Base-by-base conservation (phyloP, 2,329 filamentous ascomycete species). In the Stemphylium lycopersici region DNA sequence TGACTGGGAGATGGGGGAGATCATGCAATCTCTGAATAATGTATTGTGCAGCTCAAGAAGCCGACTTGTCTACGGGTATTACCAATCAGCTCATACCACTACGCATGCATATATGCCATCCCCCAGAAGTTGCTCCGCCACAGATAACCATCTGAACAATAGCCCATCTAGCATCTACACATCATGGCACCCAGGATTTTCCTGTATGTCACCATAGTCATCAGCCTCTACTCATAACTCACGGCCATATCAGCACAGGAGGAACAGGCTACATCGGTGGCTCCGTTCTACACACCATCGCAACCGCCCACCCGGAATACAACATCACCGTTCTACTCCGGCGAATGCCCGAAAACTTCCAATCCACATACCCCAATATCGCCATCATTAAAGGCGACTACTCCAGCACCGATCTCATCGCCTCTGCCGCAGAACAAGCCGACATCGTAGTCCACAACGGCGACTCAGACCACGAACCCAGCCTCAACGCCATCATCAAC, bases 181-280 rank as follows among this genome's bases (percentile, higher is more conserved):
- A 6, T 31, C 24, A 45, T 70, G 72, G 46, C 63, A 24, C 72
- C 71, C 5, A 75, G 68, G 49, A 55, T 75, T 47, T 73, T 72
- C 57, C 45, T 72, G 69, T 69, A 62, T 40, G 52, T 12, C n/a
- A 36, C 8, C n/a, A 24, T 15, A 15, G 15, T 4, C 20, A n/a
- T 5, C 10, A 7, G 6, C 15, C 2, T 13, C 26, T 18, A 3
- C n/a, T 8, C 22, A 4, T 13, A 2, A 24, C 36, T 37, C 6
- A 42, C 34, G 32, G 43, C 7, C 6, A n/a, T 34, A 2, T 24
- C 15, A 83, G 81, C 12, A 83, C 80, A 31, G 81, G 81, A 16
- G 76, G 69, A 4, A 82, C 81, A 13, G 81, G 81, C 29, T 84
- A 83, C 62, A 83, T 84, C 42, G 81, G 81, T 5, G 82, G 82